Conservation (phyloP, 208 protist species). For the Phytomonas francai region DNA sequence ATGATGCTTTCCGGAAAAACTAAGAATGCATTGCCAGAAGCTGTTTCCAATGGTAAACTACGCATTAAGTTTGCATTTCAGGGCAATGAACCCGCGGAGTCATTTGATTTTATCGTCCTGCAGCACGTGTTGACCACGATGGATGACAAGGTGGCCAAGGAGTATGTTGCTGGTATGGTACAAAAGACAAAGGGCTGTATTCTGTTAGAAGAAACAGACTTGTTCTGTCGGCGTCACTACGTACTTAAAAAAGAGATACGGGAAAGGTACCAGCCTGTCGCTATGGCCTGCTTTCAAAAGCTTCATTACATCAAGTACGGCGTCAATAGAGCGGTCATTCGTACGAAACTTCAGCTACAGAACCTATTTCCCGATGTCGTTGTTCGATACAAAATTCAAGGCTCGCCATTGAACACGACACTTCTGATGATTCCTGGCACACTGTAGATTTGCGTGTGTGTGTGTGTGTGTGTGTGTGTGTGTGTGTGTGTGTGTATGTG, state of each 20-base stretch:
- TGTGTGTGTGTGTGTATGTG: neutral
- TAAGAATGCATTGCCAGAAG: constrained; percentile 11
- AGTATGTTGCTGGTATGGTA: constrained; percentile 16
- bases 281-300: constrained; percentile 31
- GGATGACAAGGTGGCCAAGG: constrained; percentile 18
- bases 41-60: constrained; percentile 9
- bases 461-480: neutral
- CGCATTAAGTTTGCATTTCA: constrained; percentile 15
- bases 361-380: constrained; percentile 19
- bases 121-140: constrained; percentile 56
- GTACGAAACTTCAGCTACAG: constrained; percentile 42
- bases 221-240: constrained; percentile 59
- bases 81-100: constrained; percentile 8
- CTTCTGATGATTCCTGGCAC: constrained; percentile 17
- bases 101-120: constrained; percentile 66
- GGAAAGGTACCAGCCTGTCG: constrained; percentile 36
- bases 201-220: constrained; percentile 58
- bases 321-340: constrained; percentile 16
- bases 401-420: constrained; percentile 71
- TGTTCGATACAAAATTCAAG: constrained; percentile 56
- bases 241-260: constrained; percentile 26
- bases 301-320: constrained; percentile 36
- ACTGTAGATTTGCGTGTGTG: neutral
- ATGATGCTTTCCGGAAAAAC: constrained; percentile 7
- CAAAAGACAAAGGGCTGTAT: constrained; percentile 23